Conservation (phyloP, 352 stramenopile genomes). For the Peronospora destructor region DNA sequence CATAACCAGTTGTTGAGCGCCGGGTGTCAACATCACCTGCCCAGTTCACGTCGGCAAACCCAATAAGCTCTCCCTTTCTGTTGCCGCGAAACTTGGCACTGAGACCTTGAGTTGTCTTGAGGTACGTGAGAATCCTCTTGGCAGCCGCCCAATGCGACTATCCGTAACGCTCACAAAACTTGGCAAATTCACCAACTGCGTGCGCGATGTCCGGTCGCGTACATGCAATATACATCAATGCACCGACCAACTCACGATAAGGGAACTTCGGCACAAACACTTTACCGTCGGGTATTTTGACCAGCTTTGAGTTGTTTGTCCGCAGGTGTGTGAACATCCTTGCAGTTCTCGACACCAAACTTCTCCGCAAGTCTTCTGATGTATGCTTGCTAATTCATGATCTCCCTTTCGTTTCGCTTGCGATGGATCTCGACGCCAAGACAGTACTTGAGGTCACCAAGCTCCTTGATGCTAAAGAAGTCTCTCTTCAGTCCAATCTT, state of each 20-base stretch:
- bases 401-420: background rate
- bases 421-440: background rate
- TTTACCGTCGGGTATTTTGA: background rate
- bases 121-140: background rate
- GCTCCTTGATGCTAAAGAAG: background rate
- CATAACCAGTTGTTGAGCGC: background rate
- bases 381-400: background rate
- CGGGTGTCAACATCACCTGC: background rate
- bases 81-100: background rate
- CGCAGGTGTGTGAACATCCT: background rate
- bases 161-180: background rate
- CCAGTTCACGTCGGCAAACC: slow-evolving; percentile 1
- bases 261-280: background rate
- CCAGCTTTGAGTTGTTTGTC: slow-evolving; percentile 2
- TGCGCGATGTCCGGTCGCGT: too few species aligned
- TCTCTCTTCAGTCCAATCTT: background rate
- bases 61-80: background rate
- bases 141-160: background rate
- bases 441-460: background rate
- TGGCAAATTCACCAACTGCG: too few species aligned
- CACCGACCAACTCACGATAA: slow-evolving; percentile 4
- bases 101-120: too few species aligned
- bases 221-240: slow-evolving; percentile 2
- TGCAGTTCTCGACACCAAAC: background rate
- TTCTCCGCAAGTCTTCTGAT: background rate